phyloP scores from a whole-genome alignment of 129 eudicot genomes.

The Chrysanthemum seticuspe region DNA sequence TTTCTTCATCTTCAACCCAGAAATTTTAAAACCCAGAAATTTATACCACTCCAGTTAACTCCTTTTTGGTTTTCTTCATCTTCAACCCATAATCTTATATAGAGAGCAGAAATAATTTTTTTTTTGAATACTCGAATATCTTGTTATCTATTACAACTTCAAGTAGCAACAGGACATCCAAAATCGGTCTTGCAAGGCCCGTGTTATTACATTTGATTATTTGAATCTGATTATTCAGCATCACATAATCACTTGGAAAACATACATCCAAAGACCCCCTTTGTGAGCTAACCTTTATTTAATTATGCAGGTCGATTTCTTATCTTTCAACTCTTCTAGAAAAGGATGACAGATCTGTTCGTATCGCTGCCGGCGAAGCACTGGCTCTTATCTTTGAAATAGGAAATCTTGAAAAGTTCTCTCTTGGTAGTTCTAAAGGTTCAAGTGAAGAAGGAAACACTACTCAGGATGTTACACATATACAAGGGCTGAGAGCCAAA shows the following conservation, averaged over 20 bases:
- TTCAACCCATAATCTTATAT: too few species aligned
- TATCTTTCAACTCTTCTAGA: slow-evolving; percentile 72
- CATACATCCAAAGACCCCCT: too few species aligned
- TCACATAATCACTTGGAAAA: too few species aligned
- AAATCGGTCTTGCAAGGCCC: background rate
- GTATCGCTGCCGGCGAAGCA: slow-evolving; percentile 88
- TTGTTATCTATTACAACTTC: background rate
- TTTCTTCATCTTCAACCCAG: too few species aligned
- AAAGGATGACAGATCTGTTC: slow-evolving; percentile 77
- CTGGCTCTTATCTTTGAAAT: slow-evolving; percentile 75
- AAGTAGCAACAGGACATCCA: background rate
- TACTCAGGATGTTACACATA: slow-evolving; percentile 39
- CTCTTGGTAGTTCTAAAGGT: slow-evolving; percentile 31
- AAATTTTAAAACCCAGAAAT: too few species aligned
- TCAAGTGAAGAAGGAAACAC: slow-evolving; percentile 42
- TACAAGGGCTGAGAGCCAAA: slow-evolving; percentile 65
- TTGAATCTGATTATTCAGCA: background rate
- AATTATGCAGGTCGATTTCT: slow-evolving; percentile 63
- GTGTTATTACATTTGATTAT: background rate
- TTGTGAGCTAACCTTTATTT: too few species aligned
- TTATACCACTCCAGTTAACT: too few species aligned
- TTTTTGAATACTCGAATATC: background rate
- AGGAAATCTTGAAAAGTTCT: slow-evolving; percentile 64
- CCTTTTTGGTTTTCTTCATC: too few species aligned
- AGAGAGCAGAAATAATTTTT: background rate